A percentile compares a stretch with the other conserved stretches of the same genome.
Conservation (phyloP, 768 basidiomycete species). For the Tricholoma flavovirens region DNA sequence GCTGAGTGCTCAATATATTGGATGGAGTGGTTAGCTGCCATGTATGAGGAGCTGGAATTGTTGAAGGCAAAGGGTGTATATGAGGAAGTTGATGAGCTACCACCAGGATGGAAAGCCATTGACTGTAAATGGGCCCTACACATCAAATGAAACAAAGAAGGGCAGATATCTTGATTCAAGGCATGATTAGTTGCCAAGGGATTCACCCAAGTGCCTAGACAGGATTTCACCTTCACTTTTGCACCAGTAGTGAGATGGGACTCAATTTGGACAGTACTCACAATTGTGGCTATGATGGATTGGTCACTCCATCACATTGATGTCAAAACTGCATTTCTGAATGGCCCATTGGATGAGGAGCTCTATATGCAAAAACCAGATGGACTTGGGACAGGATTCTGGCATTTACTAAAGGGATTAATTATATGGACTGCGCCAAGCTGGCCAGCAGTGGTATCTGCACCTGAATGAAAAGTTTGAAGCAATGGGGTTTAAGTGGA, state of each 20-base stretch:
- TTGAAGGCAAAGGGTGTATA: background rate
- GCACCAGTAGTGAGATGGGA: conserved; percentile 13
- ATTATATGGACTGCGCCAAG: background rate
- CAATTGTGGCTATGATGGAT: conserved; percentile 20
- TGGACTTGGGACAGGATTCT: background rate
- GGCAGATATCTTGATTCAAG: background rate
- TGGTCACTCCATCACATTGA: conserved; percentile 28
- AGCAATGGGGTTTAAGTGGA: background rate
- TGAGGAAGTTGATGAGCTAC: background rate
- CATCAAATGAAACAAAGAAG: background rate
- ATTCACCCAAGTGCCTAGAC: background rate
- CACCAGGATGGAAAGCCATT: background rate
- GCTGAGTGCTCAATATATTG: background rate
- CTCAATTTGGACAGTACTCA: conserved; percentile 22
- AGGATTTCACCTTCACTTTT: background rate
- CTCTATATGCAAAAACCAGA: conserved; percentile 26
- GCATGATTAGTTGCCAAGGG: background rate
- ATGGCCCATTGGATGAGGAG: conserved; percentile 18
- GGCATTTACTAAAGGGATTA: background rate
- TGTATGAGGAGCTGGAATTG: background rate
- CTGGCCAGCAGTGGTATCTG: background rate
- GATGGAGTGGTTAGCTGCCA: background rate
- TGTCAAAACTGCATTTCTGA: conserved; percentile 23
- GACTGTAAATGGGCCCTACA: background rate
- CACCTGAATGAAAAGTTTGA: background rate